A percentile compares a stretch with the other conserved stretches of the same genome.
Conservation (phyloP, 441 rosid genomes). For the Populus hybrid region DNA sequence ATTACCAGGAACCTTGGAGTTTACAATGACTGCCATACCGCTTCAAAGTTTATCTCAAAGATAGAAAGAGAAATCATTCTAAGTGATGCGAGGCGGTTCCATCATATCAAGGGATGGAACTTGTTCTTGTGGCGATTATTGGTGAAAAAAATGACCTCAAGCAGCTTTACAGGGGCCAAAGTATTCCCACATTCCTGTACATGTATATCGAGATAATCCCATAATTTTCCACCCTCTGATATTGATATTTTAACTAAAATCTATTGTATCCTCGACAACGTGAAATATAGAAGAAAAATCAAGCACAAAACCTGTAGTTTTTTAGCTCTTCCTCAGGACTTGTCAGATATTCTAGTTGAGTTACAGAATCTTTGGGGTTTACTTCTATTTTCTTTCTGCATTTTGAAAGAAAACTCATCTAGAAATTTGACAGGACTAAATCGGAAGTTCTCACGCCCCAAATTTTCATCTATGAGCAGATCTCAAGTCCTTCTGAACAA, state of each 20-base stretch:
- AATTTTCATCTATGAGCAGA: background rate
- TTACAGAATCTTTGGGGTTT: too few species aligned
- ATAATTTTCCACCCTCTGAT: too few species aligned
- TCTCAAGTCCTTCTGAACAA: background rate
- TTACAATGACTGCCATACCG: slow-evolving; percentile 78
- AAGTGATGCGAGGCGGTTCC: slow-evolving; percentile 83
- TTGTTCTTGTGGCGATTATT: slow-evolving; percentile 82
- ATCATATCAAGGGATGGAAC: slow-evolving; percentile 70
- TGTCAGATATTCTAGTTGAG: too few species aligned
- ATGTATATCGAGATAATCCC: too few species aligned
- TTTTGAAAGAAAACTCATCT: background rate
- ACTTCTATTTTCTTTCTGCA: too few species aligned
- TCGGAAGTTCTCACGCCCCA: background rate
- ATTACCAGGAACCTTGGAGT: slow-evolving; percentile 82
- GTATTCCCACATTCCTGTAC: too few species aligned
- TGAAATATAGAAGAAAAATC: background rate
- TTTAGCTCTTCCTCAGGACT: background rate
- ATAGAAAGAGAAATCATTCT: slow-evolving; percentile 74
- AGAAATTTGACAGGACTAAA: background rate
- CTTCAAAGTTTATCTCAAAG: slow-evolving; percentile 65
- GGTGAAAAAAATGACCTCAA: slow-evolving; percentile 38
- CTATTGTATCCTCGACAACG: background rate
- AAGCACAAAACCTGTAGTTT: background rate
- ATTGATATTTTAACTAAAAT: too few species aligned
- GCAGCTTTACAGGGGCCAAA: too few species aligned